Conservation (phyloP, 2,329 filamentous ascomycete species). For the Plenodomus lindquistii region DNA sequence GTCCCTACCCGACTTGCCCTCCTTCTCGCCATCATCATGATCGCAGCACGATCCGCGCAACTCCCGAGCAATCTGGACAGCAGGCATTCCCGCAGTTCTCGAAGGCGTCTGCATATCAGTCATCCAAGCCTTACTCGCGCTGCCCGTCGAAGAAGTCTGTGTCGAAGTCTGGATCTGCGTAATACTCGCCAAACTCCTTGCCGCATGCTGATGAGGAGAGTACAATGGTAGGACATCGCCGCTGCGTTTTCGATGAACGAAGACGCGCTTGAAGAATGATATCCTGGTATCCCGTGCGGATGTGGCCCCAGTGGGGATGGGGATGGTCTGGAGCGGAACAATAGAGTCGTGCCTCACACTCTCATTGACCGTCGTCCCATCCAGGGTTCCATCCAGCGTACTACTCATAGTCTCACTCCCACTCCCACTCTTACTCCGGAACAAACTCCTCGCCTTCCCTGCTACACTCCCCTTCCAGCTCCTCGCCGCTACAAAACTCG, state of each 20-base stretch:
- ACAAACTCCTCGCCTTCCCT: constrained; percentile 31
- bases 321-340: constrained; percentile 6
- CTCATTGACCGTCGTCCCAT: constrained; percentile 13
- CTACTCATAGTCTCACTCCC: constrained; percentile 21
- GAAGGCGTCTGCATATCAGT: constrained; percentile 7
- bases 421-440: constrained; percentile 12
- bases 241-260: constrained; percentile 8
- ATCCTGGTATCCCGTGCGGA: background rate
- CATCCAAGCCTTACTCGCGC: constrained; percentile 28
- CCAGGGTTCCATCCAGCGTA: too few species aligned
- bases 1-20: constrained; percentile 6
- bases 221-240: constrained; percentile 26
- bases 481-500: constrained; percentile 16
- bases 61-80: constrained; percentile 33
- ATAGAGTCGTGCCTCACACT: constrained; percentile 17
- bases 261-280: constrained; percentile 26
- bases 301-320: constrained; percentile 13
- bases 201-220: background rate
- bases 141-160: background rate
- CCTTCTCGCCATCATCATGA: constrained; percentile 6
- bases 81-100: constrained; percentile 5
- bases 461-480: constrained; percentile 21
- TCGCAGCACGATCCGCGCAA: constrained; percentile 22
- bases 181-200: background rate
- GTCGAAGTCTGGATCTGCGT: background rate